Evolutionary conservation across 805 yeast genomes (phyloP), one percentile per base, ranked within the genome.

Genomic region (Wickerhamiella azyma): DNA sequence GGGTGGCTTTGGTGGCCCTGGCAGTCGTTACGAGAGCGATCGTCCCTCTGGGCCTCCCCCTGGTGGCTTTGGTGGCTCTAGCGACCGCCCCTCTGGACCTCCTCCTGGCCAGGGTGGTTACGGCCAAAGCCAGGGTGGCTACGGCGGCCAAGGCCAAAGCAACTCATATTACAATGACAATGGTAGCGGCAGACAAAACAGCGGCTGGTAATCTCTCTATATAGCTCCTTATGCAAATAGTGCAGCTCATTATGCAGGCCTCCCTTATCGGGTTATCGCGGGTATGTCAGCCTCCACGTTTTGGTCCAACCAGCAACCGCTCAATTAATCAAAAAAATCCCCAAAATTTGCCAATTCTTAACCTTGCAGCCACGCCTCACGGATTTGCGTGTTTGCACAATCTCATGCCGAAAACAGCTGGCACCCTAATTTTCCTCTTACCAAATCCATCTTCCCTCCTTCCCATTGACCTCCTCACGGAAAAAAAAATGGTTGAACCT

Each of bases 401-500:
- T n/a, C n/a, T n/a, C n/a, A n/a, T n/a, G n/a, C 24, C 24, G 24
- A 7, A 21, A 21, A 21, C 24, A n/a, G n/a, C n/a, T n/a, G n/a
- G n/a, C n/a, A n/a, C 11, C 37, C 16, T 5, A 30, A 26, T 17
- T 40, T 35, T 35, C 14, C 14, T n/a, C n/a, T 21, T 19, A 37
- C 19, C 18, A 37, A 14, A 18, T 37, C 14, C 26, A n/a, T n/a
- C n/a, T n/a, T n/a, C n/a, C n/a, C n/a, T 35, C 21, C 10, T 16
- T 17, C 10, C 21, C 10, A 4, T 17, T 17, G 17, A 17, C 14
- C 13, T 5, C 14, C n/a, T n/a, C n/a, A n/a, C n/a, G n/a, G n/a
- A n/a, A 29, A 29, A 9, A 7, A 37, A 29, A 16, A 55, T 55
- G 59, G 58, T 51, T 11, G 59, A 55, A 43, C 54, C 59, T 6